Conservation (phyloP, 169 alveolate genomes). For the Neospora caninum region DNA sequence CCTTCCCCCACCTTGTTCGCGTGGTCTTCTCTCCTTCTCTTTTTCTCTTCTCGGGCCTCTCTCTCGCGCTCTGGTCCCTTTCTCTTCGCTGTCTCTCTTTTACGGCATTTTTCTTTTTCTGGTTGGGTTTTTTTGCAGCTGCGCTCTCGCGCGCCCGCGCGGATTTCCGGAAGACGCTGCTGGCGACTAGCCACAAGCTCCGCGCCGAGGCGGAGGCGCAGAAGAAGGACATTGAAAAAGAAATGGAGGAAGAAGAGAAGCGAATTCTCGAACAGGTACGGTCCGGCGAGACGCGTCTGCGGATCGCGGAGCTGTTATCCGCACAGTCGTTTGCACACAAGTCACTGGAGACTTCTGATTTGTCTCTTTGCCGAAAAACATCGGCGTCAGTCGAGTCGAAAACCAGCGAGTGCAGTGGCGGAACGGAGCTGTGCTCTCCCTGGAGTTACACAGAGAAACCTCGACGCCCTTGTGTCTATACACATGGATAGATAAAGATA, state of each 20-base stretch:
- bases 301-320: too few relatives aligned
- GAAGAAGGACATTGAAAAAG: slow-evolving; percentile 66
- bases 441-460: too few relatives aligned
- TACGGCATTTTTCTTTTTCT: neutral
- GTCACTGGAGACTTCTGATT: too few relatives aligned
- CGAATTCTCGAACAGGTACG: slow-evolving; percentile 71
- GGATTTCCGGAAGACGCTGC: slow-evolving; percentile 70
- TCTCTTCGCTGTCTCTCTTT: neutral
- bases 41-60: neutral
- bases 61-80: neutral
- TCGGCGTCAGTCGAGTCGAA: too few relatives aligned
- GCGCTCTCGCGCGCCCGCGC: slow-evolving; percentile 65
- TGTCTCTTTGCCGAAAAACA: too few relatives aligned
- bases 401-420: too few relatives aligned
- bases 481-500: too few relatives aligned
- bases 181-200: slow-evolving; percentile 73
- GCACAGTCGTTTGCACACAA: too few relatives aligned
- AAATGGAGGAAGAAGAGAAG: slow-evolving; percentile 70
- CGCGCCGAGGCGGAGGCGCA: slow-evolving; percentile 75
- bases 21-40: neutral
- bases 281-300: too few relatives aligned
- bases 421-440: too few relatives aligned
- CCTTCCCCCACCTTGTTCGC: neutral
- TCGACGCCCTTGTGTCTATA: too few relatives aligned
- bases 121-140: neutral